Evolutionary conservation across 2,329 filamentous ascomycete genomes (phyloP), one percentile per base, ranked within the genome.

Genomic region (Reticulascus tulasneorum): DNA sequence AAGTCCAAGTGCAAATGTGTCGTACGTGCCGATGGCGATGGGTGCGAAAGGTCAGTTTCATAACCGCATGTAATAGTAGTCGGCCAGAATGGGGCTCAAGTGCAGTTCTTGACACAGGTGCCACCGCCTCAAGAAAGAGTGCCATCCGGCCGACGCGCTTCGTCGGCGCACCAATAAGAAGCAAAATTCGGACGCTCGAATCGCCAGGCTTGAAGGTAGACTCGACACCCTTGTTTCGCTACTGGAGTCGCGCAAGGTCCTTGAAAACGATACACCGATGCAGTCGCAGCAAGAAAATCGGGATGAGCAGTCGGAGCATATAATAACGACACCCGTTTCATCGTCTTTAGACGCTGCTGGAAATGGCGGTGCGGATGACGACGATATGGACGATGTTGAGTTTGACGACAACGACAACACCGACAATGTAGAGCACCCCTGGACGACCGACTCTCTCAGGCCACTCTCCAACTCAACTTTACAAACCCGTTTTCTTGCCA

Each of bases 1-100:
- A 57, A 58, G 29, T 64, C 67, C 21, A 73, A 73, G 46, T 71
- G 66, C 53, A 67, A 69, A 47, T 73, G 69, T 50, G 65, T 72
- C 36, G 50, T 66, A 40, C 58, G 56, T 10, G 34, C 46, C 5
- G 53, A 47, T 10, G 59, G 46, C 7, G 23, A 33, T 7, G 46
- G 46, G 27, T 40, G 55, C 15, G 42, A 43, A 5, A 17, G 28
- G 28, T 30, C 9, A 19, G 13, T 15, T n/a, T 15, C 4, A 4
- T 6, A 4, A n/a, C n/a, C n/a, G n/a, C n/a, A n/a, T n/a, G n/a
- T n/a, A n/a, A n/a, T n/a, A n/a, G n/a, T n/a, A n/a, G n/a, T n/a
- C n/a, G n/a, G n/a, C n/a, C n/a, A n/a, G n/a, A n/a, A n/a, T n/a
- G n/a, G n/a, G n/a, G n/a, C n/a, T n/a, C n/a, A n/a, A n/a, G n/a